Evolutionary conservation across 257 asterid genomes (phyloP).

Genomic region (Lantana camara): DNA sequence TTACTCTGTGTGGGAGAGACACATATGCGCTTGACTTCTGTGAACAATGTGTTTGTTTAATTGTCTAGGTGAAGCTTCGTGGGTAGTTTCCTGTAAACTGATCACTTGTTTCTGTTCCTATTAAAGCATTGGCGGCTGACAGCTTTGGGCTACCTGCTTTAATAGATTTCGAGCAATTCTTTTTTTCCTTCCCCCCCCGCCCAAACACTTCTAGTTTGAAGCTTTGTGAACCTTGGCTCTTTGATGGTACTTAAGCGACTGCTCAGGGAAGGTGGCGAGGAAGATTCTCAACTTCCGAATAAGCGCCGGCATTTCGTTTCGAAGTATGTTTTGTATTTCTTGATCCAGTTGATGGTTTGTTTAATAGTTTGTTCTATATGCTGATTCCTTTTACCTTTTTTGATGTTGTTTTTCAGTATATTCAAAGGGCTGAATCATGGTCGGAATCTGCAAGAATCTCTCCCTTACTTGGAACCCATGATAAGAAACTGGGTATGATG

Average conservation of each 20-base stretch:
- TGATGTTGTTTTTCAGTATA: constrained; percentile 40
- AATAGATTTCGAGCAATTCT: background rate
- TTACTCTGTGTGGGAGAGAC: constrained; percentile 13
- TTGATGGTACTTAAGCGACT: constrained; percentile 72
- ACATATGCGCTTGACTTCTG: constrained; percentile 47
- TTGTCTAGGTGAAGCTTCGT: constrained; percentile 54
- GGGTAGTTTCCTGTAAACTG: constrained; percentile 45
- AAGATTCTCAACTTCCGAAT: constrained; percentile 47
- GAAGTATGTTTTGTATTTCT: constrained; percentile 30
- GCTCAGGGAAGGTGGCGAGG: constrained; percentile 53
- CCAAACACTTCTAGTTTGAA: no score
- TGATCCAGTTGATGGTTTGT: background rate
- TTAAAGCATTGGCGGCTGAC: constrained; percentile 36
- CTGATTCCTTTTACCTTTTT: constrained; percentile 23
- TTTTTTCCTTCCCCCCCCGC: no score
- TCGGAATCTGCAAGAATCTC: constrained; percentile 51
- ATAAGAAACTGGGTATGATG: constrained; percentile 60
- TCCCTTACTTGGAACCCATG: constrained; percentile 53
- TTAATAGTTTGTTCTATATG: background rate
- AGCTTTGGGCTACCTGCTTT: constrained; percentile 38
- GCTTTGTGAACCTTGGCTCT: constrained; percentile 27
- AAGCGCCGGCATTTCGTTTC: constrained; percentile 41
- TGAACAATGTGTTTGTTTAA: constrained; percentile 35
- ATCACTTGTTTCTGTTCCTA: background rate
- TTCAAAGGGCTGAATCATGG: constrained; percentile 43